Base-by-base conservation (phyloP, 129 eudicot species). In the Arctium minus region DNA sequence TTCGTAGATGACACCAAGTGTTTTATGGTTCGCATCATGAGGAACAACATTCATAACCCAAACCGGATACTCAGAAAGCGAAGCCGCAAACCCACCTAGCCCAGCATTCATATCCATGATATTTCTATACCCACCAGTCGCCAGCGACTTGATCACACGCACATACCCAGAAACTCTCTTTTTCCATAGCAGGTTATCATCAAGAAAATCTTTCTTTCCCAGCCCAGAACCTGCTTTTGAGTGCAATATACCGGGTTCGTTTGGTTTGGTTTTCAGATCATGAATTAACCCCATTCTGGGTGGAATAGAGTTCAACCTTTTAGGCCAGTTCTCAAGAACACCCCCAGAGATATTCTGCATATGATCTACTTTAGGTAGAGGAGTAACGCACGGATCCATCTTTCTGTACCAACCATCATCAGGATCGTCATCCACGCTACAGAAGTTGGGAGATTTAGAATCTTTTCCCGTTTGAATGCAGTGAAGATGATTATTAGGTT, bases 41-140 rank as follows among this genome's bases (percentile, higher is more conserved):
- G 88, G 88, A 72, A 86, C 88, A 42, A 81, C 83, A 65, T 86
- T 86, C 88, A 86, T 86, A n/a, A 86, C 86, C 88, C 88, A 86
- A 76, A 86, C 86, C 6, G 88, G 88, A 81, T 81, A 81, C 83
- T 81, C 67, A 29, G 86, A 81, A 39, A 86, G 85, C 3, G 88
- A 73, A 73, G 88, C 88, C 78, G 88, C 88, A 86, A 86, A 86
- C 42, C 88, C 88, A 30, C 85, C 88, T 2, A 86, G 64, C 44
- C 88, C 80, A 1, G 88, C 88, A 42, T 86, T 86, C 88, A 81
- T 86, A 73, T 86, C 88, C 83, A 86, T 82, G 22, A 86, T 38
- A 81, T 86, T 86, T 73, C 88, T 81, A 77, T 86, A 86, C 76
- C 83, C 85, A 33, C 86, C 82, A 36, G 68, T 79, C n/a, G 75